Evolutionary conservation across 1,284 basidiomycete species (phyloP).

Genomic region (Kwoniella shivajii): DNA sequence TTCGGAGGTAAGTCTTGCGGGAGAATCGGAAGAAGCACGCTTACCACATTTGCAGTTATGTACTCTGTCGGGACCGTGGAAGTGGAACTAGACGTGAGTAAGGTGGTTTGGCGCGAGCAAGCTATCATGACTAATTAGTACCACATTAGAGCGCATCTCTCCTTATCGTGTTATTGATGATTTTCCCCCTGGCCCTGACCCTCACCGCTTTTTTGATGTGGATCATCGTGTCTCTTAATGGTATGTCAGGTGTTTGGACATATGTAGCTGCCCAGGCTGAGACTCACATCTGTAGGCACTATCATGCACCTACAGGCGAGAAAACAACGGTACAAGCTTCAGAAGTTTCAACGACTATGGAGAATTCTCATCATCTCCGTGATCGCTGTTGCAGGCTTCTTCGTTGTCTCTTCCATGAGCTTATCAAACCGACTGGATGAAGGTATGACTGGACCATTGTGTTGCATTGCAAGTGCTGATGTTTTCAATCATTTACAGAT

Average conservation of each 20-base stretch:
- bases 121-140: too few species aligned
- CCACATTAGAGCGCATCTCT: conserved; percentile 70
- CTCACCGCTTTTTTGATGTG: conserved; percentile 92
- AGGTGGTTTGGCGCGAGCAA: too few species aligned
- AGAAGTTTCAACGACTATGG: conserved; percentile 83
- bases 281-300: conserved; percentile 62
- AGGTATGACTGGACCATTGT: conserved; percentile 58
- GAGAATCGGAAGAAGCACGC: conserved; percentile 1
- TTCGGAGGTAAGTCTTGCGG: conserved; percentile 88
- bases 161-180: conserved; percentile 74
- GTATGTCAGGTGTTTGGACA: conserved; percentile 55
- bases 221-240: conserved; percentile 88
- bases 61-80: conserved; percentile 92
- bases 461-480: not conserved
- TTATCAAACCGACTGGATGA: conserved; percentile 88
- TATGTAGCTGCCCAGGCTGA: conserved; percentile 3
- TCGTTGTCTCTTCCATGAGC: conserved; percentile 85
- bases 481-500: conserved; percentile 59
- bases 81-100: conserved; percentile 74
- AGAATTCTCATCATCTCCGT: conserved; percentile 84
- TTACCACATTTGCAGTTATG: conserved; percentile 61
- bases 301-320: conserved; percentile 78
- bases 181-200: conserved; percentile 91
- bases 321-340: conserved; percentile 83
- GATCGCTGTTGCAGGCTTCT: conserved; percentile 82